These are phyloP conservation scores for Alternaria sp. DNA, from an alignment of 2,329 filamentous ascomycete species.

Conservation along the genomic window DNA sequence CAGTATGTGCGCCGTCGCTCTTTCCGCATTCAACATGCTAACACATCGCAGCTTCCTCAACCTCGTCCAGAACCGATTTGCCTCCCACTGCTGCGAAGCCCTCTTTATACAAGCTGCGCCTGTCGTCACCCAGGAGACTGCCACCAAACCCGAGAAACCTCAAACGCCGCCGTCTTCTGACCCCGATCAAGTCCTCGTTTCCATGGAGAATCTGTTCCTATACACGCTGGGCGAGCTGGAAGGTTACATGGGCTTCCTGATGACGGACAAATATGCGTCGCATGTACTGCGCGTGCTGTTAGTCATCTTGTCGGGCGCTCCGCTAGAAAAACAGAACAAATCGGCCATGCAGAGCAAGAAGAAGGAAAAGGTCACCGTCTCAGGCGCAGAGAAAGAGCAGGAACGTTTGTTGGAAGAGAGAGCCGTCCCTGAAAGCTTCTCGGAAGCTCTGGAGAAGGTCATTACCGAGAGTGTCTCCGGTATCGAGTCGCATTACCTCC, in stretches of 20 bases:
- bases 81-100: conserved; percentile 95
- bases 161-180: conserved; percentile 57
- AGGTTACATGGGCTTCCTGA: conserved; percentile 79
- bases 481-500: conserved; percentile 81
- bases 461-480: conserved; percentile 77
- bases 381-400: conserved; percentile 61
- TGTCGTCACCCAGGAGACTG: conserved; percentile 76
- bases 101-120: conserved; percentile 86
- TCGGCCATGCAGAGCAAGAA: conserved; percentile 88
- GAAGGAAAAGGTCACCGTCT: conserved; percentile 79
- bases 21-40: conserved; percentile 12
- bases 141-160: conserved; percentile 56
- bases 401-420: conserved; percentile 48
- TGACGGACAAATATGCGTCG: conserved; percentile 90
- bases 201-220: conserved; percentile 87
- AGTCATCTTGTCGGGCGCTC: conserved; percentile 83
- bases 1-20: conserved; percentile 62
- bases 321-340: conserved; percentile 71
- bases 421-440: conserved; percentile 81
- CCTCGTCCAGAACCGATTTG: conserved; percentile 93
- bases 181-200: conserved; percentile 62
- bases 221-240: conserved; percentile 88
- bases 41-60: conserved; percentile 71
- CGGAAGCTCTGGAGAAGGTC: conserved; percentile 79
- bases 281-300: conserved; percentile 88